Percentiles rank a stretch among this genome's conserved stretches.
Evolutionary conservation across 768 basidiomycete species (phyloP).

Genomic region (Gelatoporia subvermispora): DNA sequence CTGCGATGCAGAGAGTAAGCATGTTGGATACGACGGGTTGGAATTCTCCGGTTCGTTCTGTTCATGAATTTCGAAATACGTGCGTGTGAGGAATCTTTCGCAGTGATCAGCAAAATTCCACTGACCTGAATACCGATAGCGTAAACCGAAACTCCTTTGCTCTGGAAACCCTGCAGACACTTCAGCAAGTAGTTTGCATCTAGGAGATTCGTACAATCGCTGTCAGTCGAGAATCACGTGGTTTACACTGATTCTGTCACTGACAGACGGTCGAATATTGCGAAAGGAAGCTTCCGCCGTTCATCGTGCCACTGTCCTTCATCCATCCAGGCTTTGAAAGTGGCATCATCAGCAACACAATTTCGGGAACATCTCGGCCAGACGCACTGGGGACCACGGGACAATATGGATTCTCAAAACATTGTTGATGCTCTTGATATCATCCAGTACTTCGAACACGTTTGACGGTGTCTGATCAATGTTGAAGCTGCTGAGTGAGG

Average conservation of each 20-base stretch:
- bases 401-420: conserved; percentile 51
- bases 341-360: not conserved
- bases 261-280: conserved; percentile 45
- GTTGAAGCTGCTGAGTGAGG: conserved; percentile 51
- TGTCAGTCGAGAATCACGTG: not conserved
- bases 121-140: conserved; percentile 54
- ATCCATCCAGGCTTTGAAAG: conserved; percentile 83
- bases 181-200: conserved; percentile 73
- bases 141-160: conserved; percentile 54
- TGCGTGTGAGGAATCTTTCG: not conserved
- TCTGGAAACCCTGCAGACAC: conserved; percentile 62
- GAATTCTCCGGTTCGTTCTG: conserved; percentile 54
- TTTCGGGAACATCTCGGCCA: not conserved
- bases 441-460: conserved; percentile 56
- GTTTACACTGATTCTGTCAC: conserved; percentile 13
- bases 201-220: conserved; percentile 19
- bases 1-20: conserved; percentile 44
- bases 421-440: conserved; percentile 57
- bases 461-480: conserved; percentile 55
- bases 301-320: conserved; percentile 64
- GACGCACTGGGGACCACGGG: conserved; percentile 71
- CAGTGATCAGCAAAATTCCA: not conserved
- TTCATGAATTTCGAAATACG: not conserved
- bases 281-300: conserved; percentile 55
- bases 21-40: conserved; percentile 67